Evolutionary conservation across 139 green algal species (phyloP).

Genomic region (Marvania coccoides): DNA sequence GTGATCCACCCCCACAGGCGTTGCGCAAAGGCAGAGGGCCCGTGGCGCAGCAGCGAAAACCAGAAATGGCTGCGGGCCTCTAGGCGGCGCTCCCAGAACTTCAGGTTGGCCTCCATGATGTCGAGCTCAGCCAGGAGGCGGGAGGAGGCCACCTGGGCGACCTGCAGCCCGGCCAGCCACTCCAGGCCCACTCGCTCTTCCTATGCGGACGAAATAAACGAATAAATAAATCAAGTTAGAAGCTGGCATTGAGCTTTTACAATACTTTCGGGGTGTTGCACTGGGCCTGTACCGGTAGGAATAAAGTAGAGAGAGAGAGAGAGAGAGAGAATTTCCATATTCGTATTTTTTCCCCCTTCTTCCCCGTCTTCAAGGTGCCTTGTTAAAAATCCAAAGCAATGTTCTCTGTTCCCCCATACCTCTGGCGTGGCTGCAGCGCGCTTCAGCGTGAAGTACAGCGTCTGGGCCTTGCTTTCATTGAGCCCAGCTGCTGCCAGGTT

Average conservation of each 20-base stretch:
- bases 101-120: slow-evolving; percentile 23
- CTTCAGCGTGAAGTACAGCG: slow-evolving; percentile 21
- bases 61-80: slow-evolving; percentile 28
- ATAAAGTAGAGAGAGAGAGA: too few species aligned
- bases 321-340: too few species aligned
- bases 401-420: too few species aligned
- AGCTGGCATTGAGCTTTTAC: too few species aligned
- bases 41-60: slow-evolving; percentile 36
- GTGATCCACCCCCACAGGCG: slow-evolving; percentile 28
- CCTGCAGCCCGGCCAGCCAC: slow-evolving; percentile 20
- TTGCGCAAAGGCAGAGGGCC: slow-evolving; percentile 32
- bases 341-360: background rate
- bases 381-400: too few species aligned
- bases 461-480: slow-evolving; percentile 17
- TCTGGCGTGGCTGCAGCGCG: slow-evolving; percentile 11
- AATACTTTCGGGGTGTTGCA: too few species aligned
- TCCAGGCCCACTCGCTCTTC: slow-evolving; percentile 5
- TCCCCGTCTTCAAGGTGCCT: too few species aligned
- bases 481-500: slow-evolving; percentile 25
- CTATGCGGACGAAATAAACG: background rate
- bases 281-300: too few species aligned
- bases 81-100: slow-evolving; percentile 33
- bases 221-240: background rate
- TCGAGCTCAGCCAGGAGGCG: slow-evolving; percentile 28
- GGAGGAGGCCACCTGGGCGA: slow-evolving; percentile 19